phyloP scores from a whole-genome alignment of 2,329 filamentous ascomycete species.

The Ceratocystis albifundus region DNA sequence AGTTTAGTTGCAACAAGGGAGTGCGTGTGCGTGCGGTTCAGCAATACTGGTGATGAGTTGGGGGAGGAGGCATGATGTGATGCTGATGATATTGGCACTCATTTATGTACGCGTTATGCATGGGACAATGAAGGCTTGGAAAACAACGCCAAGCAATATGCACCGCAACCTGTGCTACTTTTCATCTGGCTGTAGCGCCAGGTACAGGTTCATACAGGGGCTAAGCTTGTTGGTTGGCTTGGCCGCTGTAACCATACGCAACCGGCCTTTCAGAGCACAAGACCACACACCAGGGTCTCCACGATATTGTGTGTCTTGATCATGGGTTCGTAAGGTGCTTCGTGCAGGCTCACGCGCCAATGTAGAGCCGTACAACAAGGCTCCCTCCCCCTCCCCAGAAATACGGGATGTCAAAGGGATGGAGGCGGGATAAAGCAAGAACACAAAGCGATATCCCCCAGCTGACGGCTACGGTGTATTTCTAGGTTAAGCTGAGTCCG shows the following conservation, averaged over 20 bases:
- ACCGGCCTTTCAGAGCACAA: neutral
- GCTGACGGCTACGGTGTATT: neutral
- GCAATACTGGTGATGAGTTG: neutral
- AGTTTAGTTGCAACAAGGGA: neutral
- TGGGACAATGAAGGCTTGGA: neutral
- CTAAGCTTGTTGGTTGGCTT: neutral
- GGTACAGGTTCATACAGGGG: neutral
- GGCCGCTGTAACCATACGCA: neutral
- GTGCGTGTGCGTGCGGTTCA: neutral
- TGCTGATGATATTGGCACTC: neutral
- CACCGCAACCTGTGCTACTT: neutral
- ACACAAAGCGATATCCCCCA: neutral
- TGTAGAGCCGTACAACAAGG: neutral
- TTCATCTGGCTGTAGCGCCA: neutral
- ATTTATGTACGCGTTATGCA: neutral
- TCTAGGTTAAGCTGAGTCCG: neutral
- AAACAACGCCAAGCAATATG: neutral
- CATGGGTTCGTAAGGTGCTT: neutral
- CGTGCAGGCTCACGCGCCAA: neutral
- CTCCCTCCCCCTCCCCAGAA: neutral
- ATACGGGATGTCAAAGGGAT: conserved; percentile 2
- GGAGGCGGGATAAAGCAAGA: neutral
- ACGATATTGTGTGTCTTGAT: neutral
- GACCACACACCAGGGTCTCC: neutral
- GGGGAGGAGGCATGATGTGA: neutral